These are phyloP conservation scores for Microglena sp. DNA, from an alignment of 139 green algal genomes.

Conservation along the genomic window DNA sequence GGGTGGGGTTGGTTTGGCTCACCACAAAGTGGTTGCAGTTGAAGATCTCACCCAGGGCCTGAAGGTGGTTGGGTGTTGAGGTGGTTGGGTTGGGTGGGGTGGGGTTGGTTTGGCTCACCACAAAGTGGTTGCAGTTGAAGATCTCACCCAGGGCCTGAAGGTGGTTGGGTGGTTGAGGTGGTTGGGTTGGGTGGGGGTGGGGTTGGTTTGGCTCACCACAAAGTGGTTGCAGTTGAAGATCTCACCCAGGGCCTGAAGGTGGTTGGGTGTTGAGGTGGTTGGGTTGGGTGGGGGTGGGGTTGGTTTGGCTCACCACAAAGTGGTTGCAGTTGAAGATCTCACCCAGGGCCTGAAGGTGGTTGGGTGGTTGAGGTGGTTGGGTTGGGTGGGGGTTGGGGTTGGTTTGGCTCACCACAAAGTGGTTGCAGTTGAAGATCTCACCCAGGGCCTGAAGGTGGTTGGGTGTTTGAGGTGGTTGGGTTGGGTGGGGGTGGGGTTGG, in stretches of 20 bases:
- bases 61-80: too few species aligned
- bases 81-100: too few species aligned
- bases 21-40: conserved; percentile 93
- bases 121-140: conserved; percentile 94
- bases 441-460: conserved; percentile 46
- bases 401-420: conserved; percentile 85
- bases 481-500: too few species aligned
- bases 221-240: conserved; percentile 97
- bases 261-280: too few species aligned
- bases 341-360: conserved; percentile 42
- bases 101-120: conserved; percentile 85
- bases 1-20: conserved; percentile 82
- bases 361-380: too few species aligned
- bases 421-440: conserved; percentile 93
- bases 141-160: conserved; percentile 66
- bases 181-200: too few species aligned
- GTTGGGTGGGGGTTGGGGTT: too few species aligned
- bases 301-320: conserved; percentile 84
- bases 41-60: conserved; percentile 79
- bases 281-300: too few species aligned
- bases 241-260: conserved; percentile 57
- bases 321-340: conserved; percentile 96
- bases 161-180: too few species aligned
- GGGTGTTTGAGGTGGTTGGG: too few species aligned
- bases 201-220: conserved; percentile 81